A percentile compares a stretch with the other conserved stretches of the same genome.
These are phyloP conservation scores for Penicillium sp. DNA, from an alignment of 2,329 filamentous ascomycete genomes.

Conservation along the genomic window DNA sequence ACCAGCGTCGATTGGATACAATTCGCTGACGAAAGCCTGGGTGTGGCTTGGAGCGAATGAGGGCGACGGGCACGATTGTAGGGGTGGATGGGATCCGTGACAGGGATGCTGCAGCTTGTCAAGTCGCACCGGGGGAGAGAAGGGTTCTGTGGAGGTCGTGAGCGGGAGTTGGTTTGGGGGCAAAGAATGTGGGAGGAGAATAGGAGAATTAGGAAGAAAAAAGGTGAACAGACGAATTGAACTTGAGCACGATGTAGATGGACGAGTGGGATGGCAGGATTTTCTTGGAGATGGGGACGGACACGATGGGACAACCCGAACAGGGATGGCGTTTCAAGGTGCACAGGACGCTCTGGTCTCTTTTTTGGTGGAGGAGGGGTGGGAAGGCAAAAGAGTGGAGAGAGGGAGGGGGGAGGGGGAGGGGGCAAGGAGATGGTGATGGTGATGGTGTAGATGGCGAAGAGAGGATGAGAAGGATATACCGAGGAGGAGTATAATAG, in stretches of 20 bases:
- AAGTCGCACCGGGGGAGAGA: conserved; percentile 32
- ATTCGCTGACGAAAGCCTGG: conserved; percentile 34
- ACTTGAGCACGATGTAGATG: no score
- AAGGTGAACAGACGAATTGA: neutral
- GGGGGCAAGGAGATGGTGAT: neutral
- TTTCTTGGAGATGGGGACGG: neutral
- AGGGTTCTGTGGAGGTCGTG: neutral
- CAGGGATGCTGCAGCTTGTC: conserved; percentile 37
- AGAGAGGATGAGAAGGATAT: neutral
- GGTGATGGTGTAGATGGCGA: neutral
- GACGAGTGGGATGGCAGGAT: no score
- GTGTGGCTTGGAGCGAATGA: conserved; percentile 33
- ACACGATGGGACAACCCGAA: neutral
- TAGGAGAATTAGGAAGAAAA: neutral
- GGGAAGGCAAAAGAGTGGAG: neutral
- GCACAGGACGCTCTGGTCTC: conserved; percentile 2
- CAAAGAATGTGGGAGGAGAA: neutral
- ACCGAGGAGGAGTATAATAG: no score
- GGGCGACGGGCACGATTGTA: conserved; percentile 26
- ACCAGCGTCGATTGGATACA: conserved; percentile 36
- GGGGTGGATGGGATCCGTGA: conserved; percentile 33
- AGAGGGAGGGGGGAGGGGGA: neutral
- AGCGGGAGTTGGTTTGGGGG: neutral
- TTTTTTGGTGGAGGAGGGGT: neutral
- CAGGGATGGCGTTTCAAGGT: conserved; percentile 9